A percentile compares a stretch with the other conserved stretches of the same genome.
Evolutionary conservation across 768 basidiomycete species (phyloP).

Genomic region (Tylopilus intermedius): DNA sequence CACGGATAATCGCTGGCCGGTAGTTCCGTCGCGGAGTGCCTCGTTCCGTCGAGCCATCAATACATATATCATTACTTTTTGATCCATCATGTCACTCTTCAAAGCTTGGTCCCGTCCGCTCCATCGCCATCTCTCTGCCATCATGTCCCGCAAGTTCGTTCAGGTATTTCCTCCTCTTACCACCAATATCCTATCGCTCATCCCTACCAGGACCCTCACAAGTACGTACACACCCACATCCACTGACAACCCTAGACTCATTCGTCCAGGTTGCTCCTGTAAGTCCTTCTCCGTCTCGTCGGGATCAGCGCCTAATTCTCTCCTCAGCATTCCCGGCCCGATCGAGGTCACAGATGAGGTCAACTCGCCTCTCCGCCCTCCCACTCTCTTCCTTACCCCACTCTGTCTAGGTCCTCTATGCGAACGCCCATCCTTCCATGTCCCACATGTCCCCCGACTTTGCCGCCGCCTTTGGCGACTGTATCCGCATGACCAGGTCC

Average conservation of each 20-base stretch:
- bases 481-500: slow-evolving; percentile 77
- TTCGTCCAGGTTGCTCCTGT: slow-evolving; percentile 48
- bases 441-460: slow-evolving; percentile 90
- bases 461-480: slow-evolving; percentile 81
- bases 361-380: slow-evolving; percentile 6
- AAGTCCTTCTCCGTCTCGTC: background rate
- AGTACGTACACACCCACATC: slow-evolving; percentile 32
- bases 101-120: slow-evolving; percentile 1
- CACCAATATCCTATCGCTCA: background rate
- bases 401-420: slow-evolving; percentile 64
- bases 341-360: slow-evolving; percentile 63
- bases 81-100: background rate
- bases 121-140: background rate
- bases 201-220: slow-evolving; percentile 38
- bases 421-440: slow-evolving; percentile 89
- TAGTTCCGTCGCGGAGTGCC: slow-evolving; percentile 22
- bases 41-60: background rate
- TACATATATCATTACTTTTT: background rate
- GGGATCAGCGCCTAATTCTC: background rate
- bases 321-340: slow-evolving; percentile 54
- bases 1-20: slow-evolving; percentile 33
- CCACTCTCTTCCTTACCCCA: background rate
- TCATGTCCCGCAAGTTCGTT: slow-evolving; percentile 21
- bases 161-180: background rate
- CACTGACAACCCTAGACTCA: slow-evolving; percentile 23